A percentile compares a stretch with the other conserved stretches of the same genome.
Evolutionary conservation across 2,329 filamentous ascomycete species (phyloP).

Genomic region (Colletotrichum viniferum): DNA sequence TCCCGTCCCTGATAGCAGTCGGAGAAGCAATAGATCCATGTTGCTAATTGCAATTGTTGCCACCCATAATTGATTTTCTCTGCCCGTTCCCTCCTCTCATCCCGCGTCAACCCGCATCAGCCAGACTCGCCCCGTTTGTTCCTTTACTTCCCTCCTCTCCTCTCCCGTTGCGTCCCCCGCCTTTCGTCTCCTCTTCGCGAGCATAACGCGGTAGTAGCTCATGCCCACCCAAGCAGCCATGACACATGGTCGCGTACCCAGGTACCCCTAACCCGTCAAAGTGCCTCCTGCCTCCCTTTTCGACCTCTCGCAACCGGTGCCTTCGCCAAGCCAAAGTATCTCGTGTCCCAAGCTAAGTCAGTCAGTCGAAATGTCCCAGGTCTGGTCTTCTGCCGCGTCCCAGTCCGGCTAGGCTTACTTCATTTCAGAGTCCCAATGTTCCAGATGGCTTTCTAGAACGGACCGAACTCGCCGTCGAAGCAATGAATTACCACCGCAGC

Average conservation of each 20-base stretch:
- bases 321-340: background rate
- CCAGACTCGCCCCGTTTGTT: background rate
- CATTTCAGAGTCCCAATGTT: background rate
- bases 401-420: constrained; percentile 9
- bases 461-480: background rate
- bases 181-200: background rate
- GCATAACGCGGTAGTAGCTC: background rate
- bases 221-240: background rate
- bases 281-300: background rate
- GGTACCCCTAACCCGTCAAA: background rate
- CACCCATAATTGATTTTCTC: background rate
- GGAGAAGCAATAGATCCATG: background rate
- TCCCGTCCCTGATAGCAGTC: background rate
- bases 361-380: background rate
- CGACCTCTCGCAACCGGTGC: background rate
- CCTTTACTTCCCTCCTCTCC: background rate
- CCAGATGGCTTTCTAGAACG: constrained; percentile 16
- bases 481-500: background rate
- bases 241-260: background rate
- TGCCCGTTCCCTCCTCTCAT: background rate
- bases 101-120: background rate
- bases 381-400: background rate
- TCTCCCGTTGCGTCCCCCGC: background rate
- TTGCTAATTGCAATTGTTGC: background rate
- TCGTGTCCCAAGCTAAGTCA: background rate